Conservation (phyloP, 257 asterid species). For the Solanum pinnatisectum region DNA sequence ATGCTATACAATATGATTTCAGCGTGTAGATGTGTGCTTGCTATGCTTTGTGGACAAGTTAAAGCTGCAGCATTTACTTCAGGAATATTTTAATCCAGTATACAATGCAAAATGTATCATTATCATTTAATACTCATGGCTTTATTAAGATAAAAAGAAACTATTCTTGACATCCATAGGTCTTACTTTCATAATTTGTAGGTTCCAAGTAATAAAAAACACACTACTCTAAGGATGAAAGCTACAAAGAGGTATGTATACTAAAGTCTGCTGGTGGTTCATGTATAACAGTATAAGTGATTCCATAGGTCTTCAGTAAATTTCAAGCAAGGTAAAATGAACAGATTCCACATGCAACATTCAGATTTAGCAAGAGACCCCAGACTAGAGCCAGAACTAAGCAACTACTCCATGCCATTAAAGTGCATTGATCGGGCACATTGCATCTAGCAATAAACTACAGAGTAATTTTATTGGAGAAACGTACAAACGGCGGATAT, state of each 20-base stretch:
- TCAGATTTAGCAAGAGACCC: neutral
- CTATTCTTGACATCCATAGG: neutral
- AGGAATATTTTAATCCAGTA: neutral
- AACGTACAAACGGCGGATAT: conserved; percentile 54
- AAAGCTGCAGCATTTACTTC: neutral
- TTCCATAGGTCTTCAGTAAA: neutral
- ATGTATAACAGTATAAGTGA: neutral
- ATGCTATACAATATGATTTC: neutral
- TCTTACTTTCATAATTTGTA: neutral
- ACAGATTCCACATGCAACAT: neutral
- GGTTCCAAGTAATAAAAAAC: neutral
- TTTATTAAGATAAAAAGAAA: neutral
- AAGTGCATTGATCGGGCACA: neutral
- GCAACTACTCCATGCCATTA: neutral
- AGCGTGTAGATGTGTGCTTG: neutral
- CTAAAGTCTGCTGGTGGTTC: neutral
- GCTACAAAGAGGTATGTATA: neutral
- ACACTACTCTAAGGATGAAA: neutral
- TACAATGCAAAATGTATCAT: neutral
- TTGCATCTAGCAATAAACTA: neutral
- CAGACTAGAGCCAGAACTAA: neutral
- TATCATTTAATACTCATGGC: neutral
- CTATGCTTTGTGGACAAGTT: neutral
- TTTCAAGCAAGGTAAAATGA: neutral
- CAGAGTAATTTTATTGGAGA: conserved; percentile 3